phyloP scores from a whole-genome alignment of 768 basidiomycete species.

The Pleurotus tuoliensis region DNA sequence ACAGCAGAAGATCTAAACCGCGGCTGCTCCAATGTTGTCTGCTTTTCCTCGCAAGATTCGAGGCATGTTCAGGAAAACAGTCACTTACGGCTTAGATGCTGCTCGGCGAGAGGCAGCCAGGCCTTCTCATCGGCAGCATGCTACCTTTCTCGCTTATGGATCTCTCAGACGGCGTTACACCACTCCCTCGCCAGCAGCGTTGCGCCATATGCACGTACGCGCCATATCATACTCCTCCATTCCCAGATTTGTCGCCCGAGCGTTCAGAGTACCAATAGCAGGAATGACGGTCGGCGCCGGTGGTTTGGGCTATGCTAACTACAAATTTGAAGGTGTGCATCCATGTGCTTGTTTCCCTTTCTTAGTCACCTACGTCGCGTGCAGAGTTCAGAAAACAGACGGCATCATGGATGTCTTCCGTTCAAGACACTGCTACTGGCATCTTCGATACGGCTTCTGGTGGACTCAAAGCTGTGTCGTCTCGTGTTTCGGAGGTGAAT shows the following conservation, averaged over 20 bases:
- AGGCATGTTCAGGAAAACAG: slow-evolving; percentile 37
- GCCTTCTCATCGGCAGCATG: slow-evolving; percentile 54
- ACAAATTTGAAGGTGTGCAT: slow-evolving; percentile 87
- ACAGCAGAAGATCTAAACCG: background rate
- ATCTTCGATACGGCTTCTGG: slow-evolving; percentile 72
- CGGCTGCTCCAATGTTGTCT: slow-evolving; percentile 33
- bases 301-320: slow-evolving; percentile 90
- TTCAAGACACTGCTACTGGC: slow-evolving; percentile 68
- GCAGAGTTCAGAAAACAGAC: slow-evolving; percentile 72
- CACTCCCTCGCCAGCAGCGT: slow-evolving; percentile 32
- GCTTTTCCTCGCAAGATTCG: slow-evolving; percentile 36
- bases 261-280: slow-evolving; percentile 85
- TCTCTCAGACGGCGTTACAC: slow-evolving; percentile 48
- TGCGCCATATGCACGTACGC: slow-evolving; percentile 70
- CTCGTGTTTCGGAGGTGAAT: slow-evolving; percentile 57
- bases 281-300: slow-evolving; percentile 89
- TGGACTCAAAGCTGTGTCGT: slow-evolving; percentile 55
- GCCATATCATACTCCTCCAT: slow-evolving; percentile 85
- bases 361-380: background rate
- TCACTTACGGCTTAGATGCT: slow-evolving; percentile 50
- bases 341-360: background rate
- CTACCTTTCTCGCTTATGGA: slow-evolving; percentile 52
- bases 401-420: slow-evolving; percentile 57
- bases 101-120: slow-evolving; percentile 27
- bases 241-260: slow-evolving; percentile 83